Evolutionary conservation across 371 early-diverging fungal genomes (phyloP).

Genomic region (Syncephalastrum racemosum): DNA sequence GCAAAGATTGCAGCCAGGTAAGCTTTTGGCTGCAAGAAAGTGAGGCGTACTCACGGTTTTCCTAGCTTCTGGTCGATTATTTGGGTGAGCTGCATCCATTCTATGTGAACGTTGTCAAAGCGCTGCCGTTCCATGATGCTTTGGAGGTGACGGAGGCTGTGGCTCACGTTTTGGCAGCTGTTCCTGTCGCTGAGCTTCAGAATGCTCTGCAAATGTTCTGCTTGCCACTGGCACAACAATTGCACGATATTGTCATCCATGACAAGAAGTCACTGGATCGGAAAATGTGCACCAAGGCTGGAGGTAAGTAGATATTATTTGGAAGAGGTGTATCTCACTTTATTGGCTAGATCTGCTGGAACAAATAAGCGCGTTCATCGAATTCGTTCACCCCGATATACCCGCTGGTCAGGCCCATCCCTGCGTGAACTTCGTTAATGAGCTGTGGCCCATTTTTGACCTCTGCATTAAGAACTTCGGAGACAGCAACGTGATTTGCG

Average conservation of each 20-base stretch:
- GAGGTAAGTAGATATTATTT: conserved; percentile 30
- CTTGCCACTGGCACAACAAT: conserved; percentile 76
- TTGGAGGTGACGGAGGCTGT: conserved; percentile 87
- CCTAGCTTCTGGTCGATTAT: conserved; percentile 69
- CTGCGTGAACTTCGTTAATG: conserved; percentile 67
- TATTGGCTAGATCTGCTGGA: conserved; percentile 42
- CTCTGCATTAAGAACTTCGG: conserved; percentile 56
- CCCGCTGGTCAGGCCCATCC: conserved; percentile 63
- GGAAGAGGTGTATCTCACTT: background rate
- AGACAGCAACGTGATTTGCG: conserved; percentile 52
- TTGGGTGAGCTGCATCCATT: conserved; percentile 76
- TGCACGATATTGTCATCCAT: conserved; percentile 47
- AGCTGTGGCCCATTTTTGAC: conserved; percentile 80
- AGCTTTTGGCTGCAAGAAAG: conserved; percentile 9
- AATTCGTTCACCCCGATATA: conserved; percentile 52
- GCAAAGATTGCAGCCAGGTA: conserved; percentile 87
- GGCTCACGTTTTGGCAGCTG: conserved; percentile 79
- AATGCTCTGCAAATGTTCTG: conserved; percentile 80
- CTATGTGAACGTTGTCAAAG: conserved; percentile 65
- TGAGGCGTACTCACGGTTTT: conserved; percentile 13
- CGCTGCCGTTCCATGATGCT: conserved; percentile 70
- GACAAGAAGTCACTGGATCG: conserved; percentile 28
- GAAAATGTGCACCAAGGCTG: conserved; percentile 38
- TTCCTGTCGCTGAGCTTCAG: conserved; percentile 62
- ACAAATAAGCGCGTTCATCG: conserved; percentile 56